A percentile compares a stretch with the other conserved stretches of the same genome.
Evolutionary conservation across 1,284 basidiomycete genomes (phyloP).

Genomic region (Fomitopsis palustris): DNA sequence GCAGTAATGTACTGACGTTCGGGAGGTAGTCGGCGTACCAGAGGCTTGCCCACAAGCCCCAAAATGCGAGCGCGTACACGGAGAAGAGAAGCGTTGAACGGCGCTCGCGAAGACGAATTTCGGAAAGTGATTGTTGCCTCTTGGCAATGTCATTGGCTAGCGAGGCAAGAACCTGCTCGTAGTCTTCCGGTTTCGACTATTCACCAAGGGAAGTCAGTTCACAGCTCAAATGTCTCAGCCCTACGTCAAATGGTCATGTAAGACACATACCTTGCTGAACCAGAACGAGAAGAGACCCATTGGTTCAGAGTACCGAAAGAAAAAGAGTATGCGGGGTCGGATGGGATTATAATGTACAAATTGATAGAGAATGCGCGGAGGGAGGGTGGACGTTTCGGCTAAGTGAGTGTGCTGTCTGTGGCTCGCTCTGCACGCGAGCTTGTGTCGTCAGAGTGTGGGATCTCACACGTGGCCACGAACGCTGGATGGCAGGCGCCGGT

Average conservation of each 20-base stretch:
- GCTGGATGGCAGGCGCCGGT: not conserved
- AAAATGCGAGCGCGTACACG: constrained; percentile 76
- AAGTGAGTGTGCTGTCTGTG: not conserved
- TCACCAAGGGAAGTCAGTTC: not conserved
- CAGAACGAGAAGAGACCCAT: constrained; percentile 30
- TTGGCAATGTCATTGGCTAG: constrained; percentile 69
- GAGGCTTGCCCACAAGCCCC: constrained; percentile 75
- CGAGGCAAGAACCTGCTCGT: constrained; percentile 62
- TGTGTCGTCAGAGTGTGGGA: constrained; percentile 3
- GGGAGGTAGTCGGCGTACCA: constrained; percentile 80
- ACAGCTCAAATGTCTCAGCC: not conserved
- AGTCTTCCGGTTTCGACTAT: constrained; percentile 54
- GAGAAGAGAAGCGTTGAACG: constrained; percentile 80
- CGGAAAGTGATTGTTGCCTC: constrained; percentile 78
- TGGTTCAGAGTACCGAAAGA: not conserved
- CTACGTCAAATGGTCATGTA: not conserved
- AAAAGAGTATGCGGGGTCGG: not conserved
- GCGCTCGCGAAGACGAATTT: constrained; percentile 85
- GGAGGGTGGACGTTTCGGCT: not conserved
- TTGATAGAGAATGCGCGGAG: not conserved
- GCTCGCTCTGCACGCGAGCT: not conserved
- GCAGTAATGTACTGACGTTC: constrained; percentile 22
- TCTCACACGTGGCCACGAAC: not conserved
- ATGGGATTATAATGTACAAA: not conserved
- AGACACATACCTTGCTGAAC: constrained; percentile 29